Base-by-base conservation (phyloP, 2,329 filamentous ascomycete genomes). In the Tolypocladium cylindrosporum region DNA sequence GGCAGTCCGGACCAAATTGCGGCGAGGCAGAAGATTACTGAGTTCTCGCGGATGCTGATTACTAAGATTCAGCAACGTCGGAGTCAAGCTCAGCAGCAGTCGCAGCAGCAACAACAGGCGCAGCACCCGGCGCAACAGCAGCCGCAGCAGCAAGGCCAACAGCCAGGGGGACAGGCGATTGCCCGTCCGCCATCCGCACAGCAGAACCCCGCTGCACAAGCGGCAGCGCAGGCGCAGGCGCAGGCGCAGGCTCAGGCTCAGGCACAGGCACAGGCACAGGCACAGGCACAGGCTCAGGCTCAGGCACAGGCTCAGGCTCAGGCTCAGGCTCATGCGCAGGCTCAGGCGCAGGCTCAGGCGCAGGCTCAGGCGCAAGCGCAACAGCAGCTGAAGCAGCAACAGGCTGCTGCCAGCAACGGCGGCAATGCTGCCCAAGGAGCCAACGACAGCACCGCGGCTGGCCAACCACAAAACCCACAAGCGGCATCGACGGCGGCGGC, bases 41-140 rank as follows among this genome's bases (percentile, higher is more conserved):
- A 86, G 10, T 87, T 87, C 65, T 83, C 83, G 0, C 76, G 76
- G 50, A 84, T 83, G 69, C 74, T 87, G 2, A 69, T 76, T 3
- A 69, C 68, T 0, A 86, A 84, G 68, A 75, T 84, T 6, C 75
- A 79, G 55, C 66, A 68, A 55, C 68, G 73, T 21, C 68, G 73
- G 37, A 64, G 63, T 2, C 72, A 73, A 55, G 68, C 71, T 10
- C 69, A 72, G 36, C 69, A 71, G 52, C 68, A 71, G 19, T 65
- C 68, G 41, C 65, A 68, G 41, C 63, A 60, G 40, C 58, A 24
- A 56, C 50, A 54, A n/a, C 57, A 56, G 39, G 37, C 36, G n/a
- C 58, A 57, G 19, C 60, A 61, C 24, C 59, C 55, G 55, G 31
- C 54, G 34, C 57, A 60, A 54, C 55, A n/a, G 59, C 59, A 24